A percentile compares a stretch with the other conserved stretches of the same genome.
phyloP scores from a whole-genome alignment of 2,329 filamentous ascomycete genomes.

The Huntiella abstrusa region DNA sequence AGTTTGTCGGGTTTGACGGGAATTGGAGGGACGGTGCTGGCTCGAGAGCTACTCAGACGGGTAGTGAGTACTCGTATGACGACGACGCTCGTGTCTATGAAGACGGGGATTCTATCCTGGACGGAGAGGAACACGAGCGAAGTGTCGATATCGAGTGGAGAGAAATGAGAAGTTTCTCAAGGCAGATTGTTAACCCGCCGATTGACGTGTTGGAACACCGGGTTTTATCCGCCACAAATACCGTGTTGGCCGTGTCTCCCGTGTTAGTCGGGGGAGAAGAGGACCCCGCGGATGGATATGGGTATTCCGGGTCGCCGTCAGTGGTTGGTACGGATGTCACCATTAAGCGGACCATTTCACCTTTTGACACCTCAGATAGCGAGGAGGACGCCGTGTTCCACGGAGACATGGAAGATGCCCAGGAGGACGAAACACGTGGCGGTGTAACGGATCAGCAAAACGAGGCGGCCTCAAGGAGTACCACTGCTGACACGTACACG shows the following conservation, averaged over 20 bases:
- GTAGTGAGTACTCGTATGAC: constrained; percentile 2
- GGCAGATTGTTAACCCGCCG: neutral
- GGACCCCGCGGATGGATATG: neutral
- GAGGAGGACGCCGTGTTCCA: neutral
- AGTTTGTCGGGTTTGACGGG: constrained; percentile 7
- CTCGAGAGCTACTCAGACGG: neutral
- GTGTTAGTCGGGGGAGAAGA: constrained; percentile 7
- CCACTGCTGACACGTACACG: too few relatives aligned
- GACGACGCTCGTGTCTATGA: neutral
- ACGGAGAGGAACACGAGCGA: constrained; percentile 3
- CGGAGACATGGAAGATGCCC: too few relatives aligned
- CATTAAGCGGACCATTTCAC: constrained; percentile 7
- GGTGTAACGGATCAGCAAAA: too few relatives aligned
- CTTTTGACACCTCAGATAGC: constrained; percentile 3
- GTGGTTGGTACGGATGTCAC: constrained; percentile 2
- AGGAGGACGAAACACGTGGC: too few relatives aligned
- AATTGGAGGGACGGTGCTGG: constrained; percentile 1
- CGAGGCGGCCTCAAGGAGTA: too few relatives aligned
- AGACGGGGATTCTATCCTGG: neutral
- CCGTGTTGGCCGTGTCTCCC: neutral
- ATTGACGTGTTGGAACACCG: neutral
- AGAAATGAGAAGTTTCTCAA: neutral
- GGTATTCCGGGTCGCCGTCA: too few relatives aligned
- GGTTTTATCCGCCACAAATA: constrained; percentile 5
- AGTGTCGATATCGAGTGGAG: constrained; percentile 7